These are phyloP conservation scores for Diplodia mutila DNA, from an alignment of 2,329 filamentous ascomycete genomes.

Conservation along the genomic window DNA sequence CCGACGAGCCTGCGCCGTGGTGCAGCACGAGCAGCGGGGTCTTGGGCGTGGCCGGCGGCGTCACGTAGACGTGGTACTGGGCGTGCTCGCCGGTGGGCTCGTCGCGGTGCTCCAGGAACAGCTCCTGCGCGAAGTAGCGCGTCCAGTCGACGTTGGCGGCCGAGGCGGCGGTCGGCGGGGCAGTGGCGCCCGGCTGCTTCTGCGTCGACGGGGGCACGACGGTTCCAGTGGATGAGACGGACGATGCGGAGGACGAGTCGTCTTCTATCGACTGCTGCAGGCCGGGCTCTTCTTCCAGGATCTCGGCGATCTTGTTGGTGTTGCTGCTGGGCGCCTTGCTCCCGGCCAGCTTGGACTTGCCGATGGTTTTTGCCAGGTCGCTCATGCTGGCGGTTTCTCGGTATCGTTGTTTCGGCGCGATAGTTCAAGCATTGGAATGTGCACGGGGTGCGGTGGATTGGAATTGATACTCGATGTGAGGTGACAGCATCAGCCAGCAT, in stretches of 20 bases:
- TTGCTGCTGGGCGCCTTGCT: slow-evolving; percentile 43
- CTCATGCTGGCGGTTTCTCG: slow-evolving; percentile 62
- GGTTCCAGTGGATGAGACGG: slow-evolving; percentile 92
- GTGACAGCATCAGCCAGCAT: neutral
- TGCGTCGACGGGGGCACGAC: slow-evolving; percentile 77
- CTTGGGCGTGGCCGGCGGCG: slow-evolving; percentile 67
- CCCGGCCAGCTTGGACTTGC: slow-evolving; percentile 70
- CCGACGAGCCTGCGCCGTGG: slow-evolving; percentile 92
- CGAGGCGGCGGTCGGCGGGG: slow-evolving; percentile 56
- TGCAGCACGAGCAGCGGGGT: slow-evolving; percentile 91
- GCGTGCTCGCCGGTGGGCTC: slow-evolving; percentile 49
- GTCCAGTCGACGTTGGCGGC: slow-evolving; percentile 79
- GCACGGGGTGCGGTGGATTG: neutral
- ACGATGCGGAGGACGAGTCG: slow-evolving; percentile 65
- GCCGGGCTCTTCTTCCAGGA: slow-evolving; percentile 57
- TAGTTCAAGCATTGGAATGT: slow-evolving; percentile 6
- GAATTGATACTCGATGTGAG: slow-evolving; percentile 3
- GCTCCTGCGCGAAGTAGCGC: slow-evolving; percentile 85
- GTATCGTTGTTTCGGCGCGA: neutral
- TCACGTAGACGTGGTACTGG: slow-evolving; percentile 84
- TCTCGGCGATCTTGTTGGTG: slow-evolving; percentile 58
- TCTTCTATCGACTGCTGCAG: slow-evolving; percentile 29
- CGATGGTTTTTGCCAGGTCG: slow-evolving; percentile 77
- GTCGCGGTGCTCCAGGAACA: slow-evolving; percentile 65
- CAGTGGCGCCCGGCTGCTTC: slow-evolving; percentile 56